These are phyloP conservation scores for Scenedesmus sp. DNA, from an alignment of 163 green algal species.

Conservation along the genomic window DNA sequence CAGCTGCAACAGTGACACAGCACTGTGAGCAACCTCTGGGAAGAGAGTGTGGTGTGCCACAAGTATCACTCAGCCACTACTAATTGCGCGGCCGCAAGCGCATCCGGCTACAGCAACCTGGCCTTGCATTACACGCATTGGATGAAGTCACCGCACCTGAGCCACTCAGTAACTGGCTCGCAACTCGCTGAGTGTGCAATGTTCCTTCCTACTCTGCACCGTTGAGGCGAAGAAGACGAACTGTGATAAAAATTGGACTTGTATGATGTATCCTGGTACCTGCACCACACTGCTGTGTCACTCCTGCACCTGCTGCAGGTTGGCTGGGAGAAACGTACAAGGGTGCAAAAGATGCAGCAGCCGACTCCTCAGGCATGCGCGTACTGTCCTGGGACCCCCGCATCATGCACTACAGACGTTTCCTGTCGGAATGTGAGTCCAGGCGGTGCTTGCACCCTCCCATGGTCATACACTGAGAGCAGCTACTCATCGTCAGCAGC, in stretches of 20 bases:
- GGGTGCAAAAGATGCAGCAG: background rate
- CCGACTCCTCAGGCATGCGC: constrained; percentile 2
- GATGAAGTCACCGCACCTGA: too few species aligned
- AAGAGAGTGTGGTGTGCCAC: too few species aligned
- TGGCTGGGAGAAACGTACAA: constrained; percentile 51
- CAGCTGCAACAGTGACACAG: background rate
- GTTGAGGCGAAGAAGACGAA: too few species aligned
- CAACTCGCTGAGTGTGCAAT: too few species aligned
- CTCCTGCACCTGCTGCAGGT: background rate
- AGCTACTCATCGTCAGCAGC: background rate
- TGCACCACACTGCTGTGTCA: background rate
- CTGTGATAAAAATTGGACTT: background rate
- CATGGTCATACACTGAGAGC: too few species aligned
- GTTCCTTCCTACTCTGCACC: too few species aligned
- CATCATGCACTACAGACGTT: constrained; percentile 54
- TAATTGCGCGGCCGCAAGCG: too few species aligned
- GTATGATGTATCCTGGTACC: background rate
- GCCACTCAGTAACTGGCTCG: too few species aligned
- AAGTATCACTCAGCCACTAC: too few species aligned
- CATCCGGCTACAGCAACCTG: too few species aligned
- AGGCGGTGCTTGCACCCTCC: background rate
- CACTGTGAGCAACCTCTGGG: too few species aligned
- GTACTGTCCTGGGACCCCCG: constrained; percentile 58
- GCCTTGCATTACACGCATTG: too few species aligned
- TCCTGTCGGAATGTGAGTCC: constrained; percentile 45